Base-by-base conservation (phyloP, 352 stramenopile species). In the Globisporangium polare region DNA sequence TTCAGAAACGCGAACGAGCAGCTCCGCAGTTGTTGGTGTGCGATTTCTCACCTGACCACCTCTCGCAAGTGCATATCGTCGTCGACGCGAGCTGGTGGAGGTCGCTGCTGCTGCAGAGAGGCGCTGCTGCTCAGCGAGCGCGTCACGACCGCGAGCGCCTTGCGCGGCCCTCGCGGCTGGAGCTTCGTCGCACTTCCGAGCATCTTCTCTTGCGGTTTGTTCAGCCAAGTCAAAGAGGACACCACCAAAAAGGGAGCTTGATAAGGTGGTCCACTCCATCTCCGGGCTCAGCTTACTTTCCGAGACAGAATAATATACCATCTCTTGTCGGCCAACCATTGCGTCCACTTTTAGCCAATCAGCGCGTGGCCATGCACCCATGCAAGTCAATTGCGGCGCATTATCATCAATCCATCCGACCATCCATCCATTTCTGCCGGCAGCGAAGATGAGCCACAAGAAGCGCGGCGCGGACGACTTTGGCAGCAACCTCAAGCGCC, bases 401-500 rank as follows among this genome's bases (percentile, higher is more conserved):
- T 27, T 43, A 61, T 61, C 31, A 61, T 59, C 22, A 39, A 58
- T 59, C 18, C 41, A 60, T 61, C 54, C 17, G 49, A 24, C 49
- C 49, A 55, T 26, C 49, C 49, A 54, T 42, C 24, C 35, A 42
- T 56, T 60, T 17, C 22, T n/a, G n/a, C n/a, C n/a, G n/a, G n/a
- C n/a, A n/a, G n/a, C n/a, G n/a, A 65, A 46, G n/a, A 90, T 90
- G 78, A 88, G 71, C 62, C 69, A 81, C 55, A 89, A 88, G 73
- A 93, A 95, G 77, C 86, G 86, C 62, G 72, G 69, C 51, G 80
- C 72, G 43, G 62, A 60, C 51, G 77, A 88, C 13, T 65, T 69
- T 17, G 71, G 75, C 43, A 56, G 63, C 31, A 71, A 69, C 53
- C 26, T 67, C 56, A 95, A 95, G 74, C 80, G 83, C 59, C 78